These are phyloP conservation scores for Penicillium sp. DNA, from an alignment of 2,329 filamentous ascomycete genomes.

Conservation along the genomic window DNA sequence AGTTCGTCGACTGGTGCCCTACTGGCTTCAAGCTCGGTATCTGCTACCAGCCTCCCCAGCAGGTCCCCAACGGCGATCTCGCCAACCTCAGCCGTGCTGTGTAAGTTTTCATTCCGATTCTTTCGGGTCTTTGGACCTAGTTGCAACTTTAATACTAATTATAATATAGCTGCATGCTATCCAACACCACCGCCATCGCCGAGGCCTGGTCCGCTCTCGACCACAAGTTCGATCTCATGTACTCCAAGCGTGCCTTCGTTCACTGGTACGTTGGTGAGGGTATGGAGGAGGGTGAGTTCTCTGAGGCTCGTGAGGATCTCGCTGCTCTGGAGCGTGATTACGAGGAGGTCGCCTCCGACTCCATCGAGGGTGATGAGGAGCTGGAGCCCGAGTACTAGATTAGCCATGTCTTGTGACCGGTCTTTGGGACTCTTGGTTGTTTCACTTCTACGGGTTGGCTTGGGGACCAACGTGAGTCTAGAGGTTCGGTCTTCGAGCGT, in stretches of 20 bases:
- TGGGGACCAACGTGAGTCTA: conserved; percentile 24
- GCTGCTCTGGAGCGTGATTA: conserved; percentile 98
- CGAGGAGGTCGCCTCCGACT: conserved; percentile 96
- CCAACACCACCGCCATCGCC: conserved; percentile 92
- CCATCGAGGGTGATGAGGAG: conserved; percentile 72
- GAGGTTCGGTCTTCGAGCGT: conserved; percentile 24
- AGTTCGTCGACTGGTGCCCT: conserved; percentile 99
- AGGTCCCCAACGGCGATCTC: conserved; percentile 93
- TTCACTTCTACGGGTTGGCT: conserved; percentile 22
- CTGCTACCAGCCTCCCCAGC: conserved; percentile 97
- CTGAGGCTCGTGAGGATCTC: conserved; percentile 96
- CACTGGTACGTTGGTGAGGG: conserved; percentile 99
- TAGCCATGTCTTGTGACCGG: conserved; percentile 22
- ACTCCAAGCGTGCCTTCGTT: conserved; percentile 99
- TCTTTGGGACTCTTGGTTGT: conserved; percentile 15
- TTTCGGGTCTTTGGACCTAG: conserved; percentile 5
- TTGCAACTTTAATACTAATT: conserved; percentile 25
- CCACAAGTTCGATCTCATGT: conserved; percentile 99
- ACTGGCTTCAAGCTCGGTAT: conserved; percentile 99
- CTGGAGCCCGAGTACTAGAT: conserved; percentile 87
- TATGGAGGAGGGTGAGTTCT: conserved; percentile 99
- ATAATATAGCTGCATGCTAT: conserved; percentile 76
- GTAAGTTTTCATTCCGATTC: conserved; percentile 55
- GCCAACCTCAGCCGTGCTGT: conserved; percentile 98
- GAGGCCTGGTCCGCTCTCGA: conserved; percentile 97